Base-by-base conservation (phyloP, 495 filamentous ascomycete genomes). In the Lophiostoma macrostomum region DNA sequence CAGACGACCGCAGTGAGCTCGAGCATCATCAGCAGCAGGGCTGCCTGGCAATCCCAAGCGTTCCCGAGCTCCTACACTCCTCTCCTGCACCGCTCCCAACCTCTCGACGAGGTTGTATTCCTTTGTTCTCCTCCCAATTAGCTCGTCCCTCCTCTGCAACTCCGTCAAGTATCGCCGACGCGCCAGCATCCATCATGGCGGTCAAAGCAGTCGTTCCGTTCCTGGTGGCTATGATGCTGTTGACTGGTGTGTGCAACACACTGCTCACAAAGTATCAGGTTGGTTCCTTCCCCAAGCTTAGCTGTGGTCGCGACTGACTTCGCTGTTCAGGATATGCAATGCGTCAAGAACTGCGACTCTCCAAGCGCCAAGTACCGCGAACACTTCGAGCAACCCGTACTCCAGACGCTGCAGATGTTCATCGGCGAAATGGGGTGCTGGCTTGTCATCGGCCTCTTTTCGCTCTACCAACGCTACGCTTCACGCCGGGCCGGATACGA, bases 251-350 rank as follows among this genome's bases (percentile, higher is more conserved):
- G 40, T 95, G 90, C 77, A 98, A 98, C 65, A 98, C 93, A 2
- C 82, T 98, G 48, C 76, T 98, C 62, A 95, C 93, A 59, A 98
- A 98, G 60, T 96, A 91, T 60, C 93, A 98, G 72, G 90, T 90
- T 65, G 29, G 70, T 29, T 31, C 27, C 6, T 16, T n/a, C 22
- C n/a, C 16, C 32, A 5, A 25, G 23, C 6, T 22, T 42, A 46
- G 46, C 24, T 8, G 11, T 22, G 22, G 12, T 27, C 12, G 16
- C 36, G 37, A 19, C 25, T 55, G 25, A 24, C 23, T 1, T 13
- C 31, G 22, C 35, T 39, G 43, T 39, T 23, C 40, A 94, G 89
- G 93, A 98, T 70, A 91, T 94, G 77, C 86, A 94, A 84, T 98
- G 93, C 73, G 86, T 98, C 14, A 79, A 84, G 41, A 80, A 97